Conservation (phyloP, 768 basidiomycete genomes). For the Leccinellum luteum region DNA sequence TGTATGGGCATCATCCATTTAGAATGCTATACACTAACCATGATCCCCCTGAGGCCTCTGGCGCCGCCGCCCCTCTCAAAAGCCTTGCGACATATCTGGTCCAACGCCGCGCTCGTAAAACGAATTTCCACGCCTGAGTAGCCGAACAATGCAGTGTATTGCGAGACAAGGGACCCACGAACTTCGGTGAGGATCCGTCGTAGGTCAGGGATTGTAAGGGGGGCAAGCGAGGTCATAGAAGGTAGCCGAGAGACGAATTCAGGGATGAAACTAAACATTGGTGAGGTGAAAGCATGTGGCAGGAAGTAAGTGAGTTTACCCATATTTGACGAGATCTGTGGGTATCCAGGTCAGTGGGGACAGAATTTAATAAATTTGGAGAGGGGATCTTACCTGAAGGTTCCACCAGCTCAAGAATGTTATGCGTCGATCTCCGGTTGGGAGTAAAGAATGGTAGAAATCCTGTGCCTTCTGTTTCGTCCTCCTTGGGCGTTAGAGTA, state of each 20-base stretch:
- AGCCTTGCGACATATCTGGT: conserved; percentile 80
- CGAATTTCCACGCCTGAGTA: conserved; percentile 83
- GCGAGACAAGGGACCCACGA: conserved; percentile 85
- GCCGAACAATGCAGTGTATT: conserved; percentile 81
- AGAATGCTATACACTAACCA: conserved; percentile 47
- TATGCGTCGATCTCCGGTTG: conserved; percentile 54
- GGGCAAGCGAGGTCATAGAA: conserved; percentile 80
- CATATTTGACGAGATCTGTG: conserved; percentile 81
- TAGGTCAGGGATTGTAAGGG: conserved; percentile 77
- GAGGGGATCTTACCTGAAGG: conserved; percentile 49
- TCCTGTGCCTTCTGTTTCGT: conserved; percentile 35
- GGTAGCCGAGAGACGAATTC: conserved; percentile 95
- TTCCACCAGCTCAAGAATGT: conserved; percentile 67
- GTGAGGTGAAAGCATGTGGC: conserved; percentile 2
- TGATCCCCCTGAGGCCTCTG: conserved; percentile 82
- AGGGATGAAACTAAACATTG: conserved; percentile 70
- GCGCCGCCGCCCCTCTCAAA: conserved; percentile 85
- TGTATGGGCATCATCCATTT: neutral
- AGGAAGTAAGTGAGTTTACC: conserved; percentile 39
- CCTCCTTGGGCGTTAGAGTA: conserved; percentile 39
- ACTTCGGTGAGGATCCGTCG: conserved; percentile 92
- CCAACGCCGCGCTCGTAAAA: conserved; percentile 78
- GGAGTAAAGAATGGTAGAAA: conserved; percentile 75
- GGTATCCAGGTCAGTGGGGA: neutral
- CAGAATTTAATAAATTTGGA: no score